Evolutionary conservation across 306 rosid genomes (phyloP).

Genomic region (Hippophae tibetana): DNA sequence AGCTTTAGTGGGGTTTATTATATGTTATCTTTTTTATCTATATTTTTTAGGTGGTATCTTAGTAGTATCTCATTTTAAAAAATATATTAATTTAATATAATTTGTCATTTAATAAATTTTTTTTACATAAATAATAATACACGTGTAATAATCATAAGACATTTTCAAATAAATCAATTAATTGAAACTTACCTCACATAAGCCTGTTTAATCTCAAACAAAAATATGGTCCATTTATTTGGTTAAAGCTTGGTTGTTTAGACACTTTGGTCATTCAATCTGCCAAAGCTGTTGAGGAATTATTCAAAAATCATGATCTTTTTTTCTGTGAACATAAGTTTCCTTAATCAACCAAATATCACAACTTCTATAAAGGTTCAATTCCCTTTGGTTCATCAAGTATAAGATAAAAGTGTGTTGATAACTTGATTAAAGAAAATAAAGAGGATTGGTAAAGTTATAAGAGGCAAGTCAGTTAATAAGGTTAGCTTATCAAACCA

Average conservation of each 20-base stretch:
- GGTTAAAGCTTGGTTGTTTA: constrained; percentile 35
- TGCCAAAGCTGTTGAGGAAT: constrained; percentile 20
- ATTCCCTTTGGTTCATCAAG: constrained; percentile 33
- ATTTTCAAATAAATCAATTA: too few species aligned
- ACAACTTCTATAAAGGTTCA: constrained; percentile 37
- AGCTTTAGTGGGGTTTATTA: too few species aligned
- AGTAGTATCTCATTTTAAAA: too few species aligned
- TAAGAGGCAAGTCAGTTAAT: background rate
- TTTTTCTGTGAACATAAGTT: constrained; percentile 28
- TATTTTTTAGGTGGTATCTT: too few species aligned
- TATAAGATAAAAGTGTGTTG: constrained; percentile 27
- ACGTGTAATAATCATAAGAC: too few species aligned
- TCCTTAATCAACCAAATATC: constrained; percentile 16
- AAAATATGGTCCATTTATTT: constrained; percentile 26
- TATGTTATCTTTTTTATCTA: too few species aligned
- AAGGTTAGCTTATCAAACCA: constrained; percentile 34
- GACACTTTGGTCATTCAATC: constrained; percentile 44
- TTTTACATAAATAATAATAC: too few species aligned
- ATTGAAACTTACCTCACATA: constrained; percentile 21
- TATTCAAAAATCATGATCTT: constrained; percentile 43
- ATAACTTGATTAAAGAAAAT: constrained; percentile 30
- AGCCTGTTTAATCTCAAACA: constrained; percentile 21
- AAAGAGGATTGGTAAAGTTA: constrained; percentile 15
- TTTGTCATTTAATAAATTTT: too few species aligned
- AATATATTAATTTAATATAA: too few species aligned